Percentiles rank a stretch among this genome's conserved stretches.
phyloP scores from a whole-genome alignment of 2,329 filamentous ascomycete species.

The Pseudocercospora eumusae region DNA sequence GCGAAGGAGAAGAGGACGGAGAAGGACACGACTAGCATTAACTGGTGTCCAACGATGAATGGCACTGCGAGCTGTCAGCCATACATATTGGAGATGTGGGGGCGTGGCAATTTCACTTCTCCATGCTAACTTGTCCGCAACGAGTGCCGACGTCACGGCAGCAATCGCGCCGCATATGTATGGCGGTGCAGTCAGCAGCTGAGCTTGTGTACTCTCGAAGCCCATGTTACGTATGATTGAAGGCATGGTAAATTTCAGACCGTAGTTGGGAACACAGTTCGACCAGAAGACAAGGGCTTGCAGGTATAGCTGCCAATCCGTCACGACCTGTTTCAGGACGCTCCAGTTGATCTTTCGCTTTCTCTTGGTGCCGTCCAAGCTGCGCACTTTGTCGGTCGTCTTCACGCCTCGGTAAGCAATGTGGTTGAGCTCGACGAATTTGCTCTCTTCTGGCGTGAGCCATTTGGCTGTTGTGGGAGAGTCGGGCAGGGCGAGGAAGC shows the following conservation, averaged over 20 bases:
- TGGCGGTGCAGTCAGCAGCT: constrained; percentile 35
- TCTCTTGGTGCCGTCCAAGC: constrained; percentile 45
- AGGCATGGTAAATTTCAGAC: constrained; percentile 42
- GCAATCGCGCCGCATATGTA: constrained; percentile 38
- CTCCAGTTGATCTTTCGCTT: constrained; percentile 41
- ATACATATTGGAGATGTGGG: not conserved
- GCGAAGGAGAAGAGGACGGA: constrained; percentile 34
- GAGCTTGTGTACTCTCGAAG: constrained; percentile 29
- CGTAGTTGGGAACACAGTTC: constrained; percentile 36
- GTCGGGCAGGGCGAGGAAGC: constrained; percentile 57
- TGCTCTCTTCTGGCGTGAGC: constrained; percentile 65
- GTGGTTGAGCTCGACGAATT: constrained; percentile 67
- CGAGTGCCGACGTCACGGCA: constrained; percentile 34
- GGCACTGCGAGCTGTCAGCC: constrained; percentile 22
- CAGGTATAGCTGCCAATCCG: constrained; percentile 34
- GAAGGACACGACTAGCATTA: constrained; percentile 35
- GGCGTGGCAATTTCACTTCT: constrained; percentile 19
- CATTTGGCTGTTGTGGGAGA: constrained; percentile 53
- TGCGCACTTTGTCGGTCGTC: constrained; percentile 13
- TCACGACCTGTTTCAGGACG: constrained; percentile 26
- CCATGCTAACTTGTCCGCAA: constrained; percentile 39
- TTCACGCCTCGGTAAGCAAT: constrained; percentile 54
- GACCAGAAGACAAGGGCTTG: constrained; percentile 32
- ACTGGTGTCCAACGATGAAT: constrained; percentile 35
- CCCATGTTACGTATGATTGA: constrained; percentile 52